Conservation (phyloP, 2,329 filamentous ascomycete species). For the Xenosphaeropsis pyriputrescens region DNA sequence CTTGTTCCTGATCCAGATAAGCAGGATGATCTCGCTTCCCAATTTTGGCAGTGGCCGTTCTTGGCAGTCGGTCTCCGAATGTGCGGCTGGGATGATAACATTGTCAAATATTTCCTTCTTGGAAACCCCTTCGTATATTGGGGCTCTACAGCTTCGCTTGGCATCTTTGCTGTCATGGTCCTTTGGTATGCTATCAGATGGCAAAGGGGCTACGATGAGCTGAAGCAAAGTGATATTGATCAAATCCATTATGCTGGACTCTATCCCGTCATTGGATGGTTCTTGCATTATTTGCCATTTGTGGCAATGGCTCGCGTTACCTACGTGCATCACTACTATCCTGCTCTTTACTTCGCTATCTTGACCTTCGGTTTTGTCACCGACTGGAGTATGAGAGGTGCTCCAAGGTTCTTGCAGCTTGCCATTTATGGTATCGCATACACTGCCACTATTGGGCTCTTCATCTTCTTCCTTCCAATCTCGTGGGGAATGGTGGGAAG, state of each 20-base stretch:
- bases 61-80: constrained; percentile 91
- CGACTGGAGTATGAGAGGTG: constrained; percentile 65
- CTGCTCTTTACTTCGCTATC: constrained; percentile 94
- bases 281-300: constrained; percentile 92
- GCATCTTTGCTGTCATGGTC: constrained; percentile 55
- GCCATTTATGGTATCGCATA: constrained; percentile 65
- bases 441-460: constrained; percentile 59
- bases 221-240: constrained; percentile 68
- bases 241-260: constrained; percentile 88
- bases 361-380: constrained; percentile 75
- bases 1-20: constrained; percentile 96
- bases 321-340: constrained; percentile 99
- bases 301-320: constrained; percentile 97
- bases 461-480: constrained; percentile 82
- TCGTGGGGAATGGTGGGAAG: constrained; percentile 90
- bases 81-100: constrained; percentile 95
- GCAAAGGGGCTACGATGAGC: constrained; percentile 86
- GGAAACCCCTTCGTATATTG: constrained; percentile 96
- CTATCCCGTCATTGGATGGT: constrained; percentile 87
- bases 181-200: constrained; percentile 82
- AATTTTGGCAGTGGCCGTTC: constrained; percentile 98
- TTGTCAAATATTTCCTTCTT: constrained; percentile 95
- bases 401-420: constrained; percentile 48
- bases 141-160: constrained; percentile 73
- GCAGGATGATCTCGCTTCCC: constrained; percentile 91